Base-by-base conservation (phyloP, 352 stramenopile genomes). In the Phytophthora lateralis region DNA sequence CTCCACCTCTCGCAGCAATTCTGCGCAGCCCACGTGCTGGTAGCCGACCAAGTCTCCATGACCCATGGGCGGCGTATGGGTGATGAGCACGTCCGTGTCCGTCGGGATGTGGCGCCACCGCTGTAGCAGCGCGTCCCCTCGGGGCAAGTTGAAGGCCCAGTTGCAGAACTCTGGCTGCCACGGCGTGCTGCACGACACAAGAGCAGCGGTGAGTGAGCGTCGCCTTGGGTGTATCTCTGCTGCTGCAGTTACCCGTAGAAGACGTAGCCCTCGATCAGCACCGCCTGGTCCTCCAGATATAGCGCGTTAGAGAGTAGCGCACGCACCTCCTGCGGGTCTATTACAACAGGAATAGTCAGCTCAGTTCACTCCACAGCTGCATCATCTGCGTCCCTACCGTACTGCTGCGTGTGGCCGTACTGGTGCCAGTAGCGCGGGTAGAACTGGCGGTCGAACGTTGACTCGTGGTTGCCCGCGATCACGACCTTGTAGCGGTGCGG, bases 101-200 rank as follows among this genome's bases (percentile, higher is more conserved):
- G 54, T 60, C 5, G 82, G 85, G 53, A 90, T 86, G 17, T 45
- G 56, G 37, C 61, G 51, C 85, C 83, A 92, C 51, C 79, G 79
- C 5, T 46, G 45, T 1, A 72, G 56, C 9, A 89, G 53, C 26
- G 63, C 48, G 5, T 76, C 64, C 1, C 82, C 84, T n/a, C 80
- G 61, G 10, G 80, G 75, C 26, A 89, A 54, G 45, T 91, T 89
- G 60, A 91, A 93, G 17, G 84, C 84, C 84, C 85, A 93, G 51
- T 89, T 89, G 66, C 85, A 93, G 59, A 93, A 93, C 57, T 91
- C 85, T 9, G 85, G 85, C 48, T 93, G 85, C 85, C 85, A 93
- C 12, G 85, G 85, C 27, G 80, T 78, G 2, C 75, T 84, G 55
- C 32, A 41, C 10, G 24, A 59, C 27, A 46, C 30, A 35, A 49